Base-by-base conservation (phyloP, 306 rosid genomes). In the Quercus rubra region DNA sequence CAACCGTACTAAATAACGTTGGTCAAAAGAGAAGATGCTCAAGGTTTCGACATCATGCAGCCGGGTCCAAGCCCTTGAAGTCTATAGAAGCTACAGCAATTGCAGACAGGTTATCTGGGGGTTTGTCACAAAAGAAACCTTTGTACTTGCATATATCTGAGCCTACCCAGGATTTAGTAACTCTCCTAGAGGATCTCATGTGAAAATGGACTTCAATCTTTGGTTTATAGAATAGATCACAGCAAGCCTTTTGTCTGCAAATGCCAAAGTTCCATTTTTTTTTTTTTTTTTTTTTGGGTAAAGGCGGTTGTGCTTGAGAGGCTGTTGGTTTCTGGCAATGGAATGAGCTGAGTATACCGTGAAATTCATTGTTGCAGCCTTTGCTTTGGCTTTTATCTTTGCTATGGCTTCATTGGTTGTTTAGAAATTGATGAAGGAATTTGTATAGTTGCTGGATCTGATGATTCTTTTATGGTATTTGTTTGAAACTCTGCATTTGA, bases 81-180 rank as follows among this genome's bases (percentile, higher is more conserved):
- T 92, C 97, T 31, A 94, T 66, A 6, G 94, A 90, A 38, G 98
- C 98, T 1, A 94, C 46, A 18, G 87, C 94, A 23, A 79, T 84
- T 49, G 98, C 96, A 3, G 97, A 91, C 8, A 1, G 74, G 68
- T 91, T 94, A 68, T 88, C 86, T 6, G 97, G 98, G 1, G 97
- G 98, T 20, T 67, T 77, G 78, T 87, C 96, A 82, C 97, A 92
- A 76, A 56, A 92, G 87, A 94, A 92, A 1, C 98, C 98, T 80
- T 15, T 92, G 82, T 94, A 92, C 43, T 55, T 86, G 91, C 97
- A 92, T 35, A 94, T 82, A 68, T 91, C 86, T 10, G 97, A 87
- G 18, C 97, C 98, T 25, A 73, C 85, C 98, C 97, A 94, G 3
- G 93, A 77, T 81, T 79, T 79, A 9, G 94, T 91, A 63, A 94